Percentiles rank a stretch among this genome's conserved stretches.
phyloP scores from a whole-genome alignment of 2,329 filamentous ascomycete species.

The Cytospora paraplurivora region DNA sequence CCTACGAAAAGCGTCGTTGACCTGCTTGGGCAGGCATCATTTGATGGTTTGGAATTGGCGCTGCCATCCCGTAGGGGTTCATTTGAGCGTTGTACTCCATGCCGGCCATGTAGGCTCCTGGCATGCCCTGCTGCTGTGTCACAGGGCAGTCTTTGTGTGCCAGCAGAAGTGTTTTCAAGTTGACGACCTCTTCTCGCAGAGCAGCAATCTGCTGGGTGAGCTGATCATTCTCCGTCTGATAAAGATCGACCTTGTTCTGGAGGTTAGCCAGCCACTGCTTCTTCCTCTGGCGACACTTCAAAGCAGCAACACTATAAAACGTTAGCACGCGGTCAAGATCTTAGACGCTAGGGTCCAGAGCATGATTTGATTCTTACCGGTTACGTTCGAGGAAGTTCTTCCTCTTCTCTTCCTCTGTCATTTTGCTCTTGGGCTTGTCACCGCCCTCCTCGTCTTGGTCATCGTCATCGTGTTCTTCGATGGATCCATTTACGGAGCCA shows the following conservation, averaged over 20 bases:
- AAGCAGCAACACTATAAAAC: conserved; percentile 75
- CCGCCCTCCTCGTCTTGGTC: conserved; percentile 60
- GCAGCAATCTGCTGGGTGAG: conserved; percentile 81
- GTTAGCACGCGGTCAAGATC: not conserved
- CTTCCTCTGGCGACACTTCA: conserved; percentile 97
- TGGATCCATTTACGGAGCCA: conserved; percentile 34
- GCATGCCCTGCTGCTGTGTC: conserved; percentile 80
- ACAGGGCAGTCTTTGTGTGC: conserved; percentile 97
- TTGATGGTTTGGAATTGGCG: conserved; percentile 53
- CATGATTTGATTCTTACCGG: conserved; percentile 61
- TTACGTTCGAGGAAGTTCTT: conserved; percentile 98
- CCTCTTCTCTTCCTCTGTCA: conserved; percentile 98
- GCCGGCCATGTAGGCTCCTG: conserved; percentile 53
- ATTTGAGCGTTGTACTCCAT: conserved; percentile 59
- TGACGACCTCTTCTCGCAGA: conserved; percentile 89
- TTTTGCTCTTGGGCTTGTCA: conserved; percentile 70
- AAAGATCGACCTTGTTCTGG: conserved; percentile 92
- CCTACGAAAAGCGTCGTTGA: conserved; percentile 60
- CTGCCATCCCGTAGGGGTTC: conserved; percentile 62
- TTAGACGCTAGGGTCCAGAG: not conserved
- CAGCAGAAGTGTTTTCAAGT: conserved; percentile 86
- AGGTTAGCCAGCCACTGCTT: conserved; percentile 98
- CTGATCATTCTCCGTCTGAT: conserved; percentile 86
- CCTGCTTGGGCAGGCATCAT: conserved; percentile 59
- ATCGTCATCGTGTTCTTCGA: conserved; percentile 41